Base-by-base conservation (phyloP, 176 grass and related monocot genomes). In the Hordeum marinum region DNA sequence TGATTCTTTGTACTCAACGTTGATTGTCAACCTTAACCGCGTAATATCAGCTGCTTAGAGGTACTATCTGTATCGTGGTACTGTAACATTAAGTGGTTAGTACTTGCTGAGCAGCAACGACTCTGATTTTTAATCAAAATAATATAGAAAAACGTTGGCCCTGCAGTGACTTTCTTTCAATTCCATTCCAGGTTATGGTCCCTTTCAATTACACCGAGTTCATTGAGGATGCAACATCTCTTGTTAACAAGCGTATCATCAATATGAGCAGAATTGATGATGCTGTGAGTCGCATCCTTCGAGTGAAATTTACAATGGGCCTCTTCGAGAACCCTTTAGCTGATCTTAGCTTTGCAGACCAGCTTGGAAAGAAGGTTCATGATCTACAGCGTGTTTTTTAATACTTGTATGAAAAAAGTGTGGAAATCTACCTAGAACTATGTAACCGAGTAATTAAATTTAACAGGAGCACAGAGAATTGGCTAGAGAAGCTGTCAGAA, bases 221-320 rank as follows among this genome's bases (percentile, higher is more conserved):
- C 76, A 93, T 95, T 80, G 57, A 89, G 26, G 85, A 91, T 62
- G 39, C 91, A 69, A 92, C 95, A 48, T 98, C 79, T 76, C 93
- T 98, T 76, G 89, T 95, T 52, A 88, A 94, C 77, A 98, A 93
- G 87, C 78, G 83, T 79, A 64, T 83, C 20, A 86, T 98, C 78
- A 81, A 50, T 80, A 92, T 81, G 81, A 92, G 79, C 87, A 92
- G 95, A 93, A 98, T 98, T 85, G 93, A 98, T 81, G 93, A 98
- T 67, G 95, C 95, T 29, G 93, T 98, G 52, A 91, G 46, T 60
- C 88, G 95, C 81, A 98, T 98, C 86, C 88, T 98, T 82, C 85
- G 91, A 69, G 91, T 98, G 74, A 98, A 98, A 89, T 98, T 98
- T 90, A 95, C 83, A 11, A 98, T 98, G 95, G 95, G 95, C 68